Conservation (phyloP, 2,329 filamentous ascomycete genomes). For the Colletotrichum sp. region DNA sequence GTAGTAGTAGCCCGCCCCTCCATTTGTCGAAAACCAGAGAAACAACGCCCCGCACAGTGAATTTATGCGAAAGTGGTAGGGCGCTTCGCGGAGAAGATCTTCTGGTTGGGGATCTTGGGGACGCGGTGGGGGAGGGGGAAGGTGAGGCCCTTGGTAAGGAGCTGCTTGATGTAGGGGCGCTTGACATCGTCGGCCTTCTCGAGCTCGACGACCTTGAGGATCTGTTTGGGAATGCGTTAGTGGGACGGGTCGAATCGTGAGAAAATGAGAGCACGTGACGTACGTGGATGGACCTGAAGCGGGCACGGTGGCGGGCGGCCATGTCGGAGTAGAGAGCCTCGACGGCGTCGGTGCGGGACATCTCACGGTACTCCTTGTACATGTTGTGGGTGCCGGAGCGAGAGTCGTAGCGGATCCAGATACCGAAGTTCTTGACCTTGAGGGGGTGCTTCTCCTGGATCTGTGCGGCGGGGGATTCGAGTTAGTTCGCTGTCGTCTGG, state of each 20-base stretch:
- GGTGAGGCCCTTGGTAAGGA: conserved; percentile 90
- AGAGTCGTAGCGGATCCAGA: conserved; percentile 99
- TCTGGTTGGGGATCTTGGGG: conserved; percentile 81
- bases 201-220: conserved; percentile 97
- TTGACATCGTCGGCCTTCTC: conserved; percentile 94
- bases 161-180: conserved; percentile 99
- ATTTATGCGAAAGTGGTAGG: conserved; percentile 97
- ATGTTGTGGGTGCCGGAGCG: conserved; percentile 99
- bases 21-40: conserved; percentile 48
- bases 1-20: conserved; percentile 44
- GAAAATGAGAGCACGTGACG: conserved; percentile 34
- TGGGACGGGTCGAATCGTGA: not conserved
- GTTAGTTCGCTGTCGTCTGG: not conserved
- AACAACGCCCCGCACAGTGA: conserved; percentile 42
- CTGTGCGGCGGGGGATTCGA: conserved; percentile 33
- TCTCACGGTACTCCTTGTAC: conserved; percentile 99
- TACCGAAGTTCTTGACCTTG: conserved; percentile 99
- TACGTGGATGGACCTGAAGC: conserved; percentile 99
- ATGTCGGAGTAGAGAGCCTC: conserved; percentile 99
- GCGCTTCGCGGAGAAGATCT: conserved; percentile 91
- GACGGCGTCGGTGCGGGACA: conserved; percentile 93
- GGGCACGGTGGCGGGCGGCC: conserved; percentile 96
- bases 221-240: conserved; percentile 54
- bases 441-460: conserved; percentile 98
- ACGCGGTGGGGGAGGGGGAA: conserved; percentile 99